Evolutionary conservation across 192 early-diverging fungal genomes (phyloP).

Genomic region (Polychytrium aggregatum): DNA sequence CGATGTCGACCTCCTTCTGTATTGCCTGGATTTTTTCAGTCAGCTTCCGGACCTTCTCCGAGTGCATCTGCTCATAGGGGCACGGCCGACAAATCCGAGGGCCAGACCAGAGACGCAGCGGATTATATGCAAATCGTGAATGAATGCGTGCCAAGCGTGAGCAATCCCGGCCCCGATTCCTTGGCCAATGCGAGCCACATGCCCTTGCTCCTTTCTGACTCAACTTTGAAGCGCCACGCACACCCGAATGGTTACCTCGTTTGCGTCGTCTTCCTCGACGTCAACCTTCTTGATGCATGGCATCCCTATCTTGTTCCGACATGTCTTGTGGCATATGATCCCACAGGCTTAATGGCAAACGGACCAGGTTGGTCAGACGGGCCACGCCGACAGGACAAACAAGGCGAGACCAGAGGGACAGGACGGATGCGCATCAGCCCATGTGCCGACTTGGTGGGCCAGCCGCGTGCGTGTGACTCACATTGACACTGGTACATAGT

Average conservation of each 20-base stretch:
- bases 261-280: conserved; percentile 16
- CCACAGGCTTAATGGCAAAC: conserved; percentile 31
- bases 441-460: no score
- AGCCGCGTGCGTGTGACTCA: conserved; percentile 3
- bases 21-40: conserved; percentile 38
- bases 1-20: conserved; percentile 42
- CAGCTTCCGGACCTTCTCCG: conserved; percentile 24
- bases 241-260: no score
- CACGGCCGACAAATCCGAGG: no score
- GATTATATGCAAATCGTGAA: conserved; percentile 8
- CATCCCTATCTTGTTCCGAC: conserved; percentile 28
- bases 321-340: conserved; percentile 36
- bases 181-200: no score
- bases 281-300: conserved; percentile 23
- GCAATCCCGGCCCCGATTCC: no score
- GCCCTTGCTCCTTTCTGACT: no score
- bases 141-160: no score
- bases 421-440: no score
- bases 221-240: no score
- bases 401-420: no score
- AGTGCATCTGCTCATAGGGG: conserved; percentile 11
- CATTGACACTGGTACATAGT: conserved; percentile 37
- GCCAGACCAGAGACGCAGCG: neutral
- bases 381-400: no score
- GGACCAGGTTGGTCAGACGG: no score